Conservation (phyloP, 805 yeast species). For the Maudiozyma turicensis region DNA sequence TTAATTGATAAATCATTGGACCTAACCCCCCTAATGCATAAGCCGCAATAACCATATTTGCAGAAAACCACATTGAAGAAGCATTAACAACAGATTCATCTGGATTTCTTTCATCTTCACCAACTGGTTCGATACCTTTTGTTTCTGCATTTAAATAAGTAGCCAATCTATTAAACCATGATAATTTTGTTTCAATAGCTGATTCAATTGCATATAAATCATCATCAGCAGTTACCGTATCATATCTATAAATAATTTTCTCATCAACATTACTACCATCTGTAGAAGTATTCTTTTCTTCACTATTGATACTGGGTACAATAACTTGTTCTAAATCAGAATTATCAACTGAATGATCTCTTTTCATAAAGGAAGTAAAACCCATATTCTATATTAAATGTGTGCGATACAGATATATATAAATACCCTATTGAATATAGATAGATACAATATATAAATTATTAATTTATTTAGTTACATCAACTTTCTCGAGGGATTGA, state of each 20-base stretch:
- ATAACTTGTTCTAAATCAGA: too few species aligned
- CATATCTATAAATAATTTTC: neutral
- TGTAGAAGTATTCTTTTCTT: too few species aligned
- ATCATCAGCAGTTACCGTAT: neutral
- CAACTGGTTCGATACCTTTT: constrained; percentile 72
- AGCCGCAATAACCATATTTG: constrained; percentile 80
- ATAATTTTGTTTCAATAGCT: constrained; percentile 10
- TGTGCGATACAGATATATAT: too few species aligned
- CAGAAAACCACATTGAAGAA: constrained; percentile 85
- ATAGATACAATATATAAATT: too few species aligned
- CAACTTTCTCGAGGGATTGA: too few species aligned
- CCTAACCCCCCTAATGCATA: constrained; percentile 69
- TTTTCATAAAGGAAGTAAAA: too few species aligned
- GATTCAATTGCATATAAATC: constrained; percentile 8
- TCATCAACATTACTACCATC: neutral
- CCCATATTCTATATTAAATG: too few species aligned
- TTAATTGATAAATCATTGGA: constrained; percentile 50
- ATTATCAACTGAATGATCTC: too few species aligned
- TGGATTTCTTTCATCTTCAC: constrained; percentile 60
- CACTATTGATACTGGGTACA: too few species aligned
- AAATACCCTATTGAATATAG: too few species aligned
- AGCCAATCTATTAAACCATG: constrained; percentile 16
- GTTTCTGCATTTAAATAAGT: constrained; percentile 38
- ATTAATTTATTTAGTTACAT: too few species aligned
- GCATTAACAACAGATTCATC: constrained; percentile 58